Evolutionary conservation across 2,329 filamentous ascomycete species (phyloP).

Genomic region (Pseudogymnoascus sp.): DNA sequence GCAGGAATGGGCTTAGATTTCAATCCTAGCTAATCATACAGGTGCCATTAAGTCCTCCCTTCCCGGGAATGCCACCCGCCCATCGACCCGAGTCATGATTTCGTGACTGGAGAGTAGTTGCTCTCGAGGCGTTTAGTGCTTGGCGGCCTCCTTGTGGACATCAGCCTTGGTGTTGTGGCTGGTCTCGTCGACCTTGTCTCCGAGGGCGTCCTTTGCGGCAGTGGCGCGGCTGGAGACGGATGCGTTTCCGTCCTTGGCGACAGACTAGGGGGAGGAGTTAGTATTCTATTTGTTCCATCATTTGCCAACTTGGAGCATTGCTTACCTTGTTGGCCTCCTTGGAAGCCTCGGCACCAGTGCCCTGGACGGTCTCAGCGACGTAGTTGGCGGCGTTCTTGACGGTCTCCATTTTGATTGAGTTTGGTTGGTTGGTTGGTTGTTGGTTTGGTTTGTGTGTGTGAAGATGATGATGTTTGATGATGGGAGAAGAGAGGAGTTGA

Average conservation of each 20-base stretch:
- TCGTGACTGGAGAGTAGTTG: conserved; percentile 1
- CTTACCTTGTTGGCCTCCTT: conserved; percentile 52
- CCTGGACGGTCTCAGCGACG: conserved; percentile 46
- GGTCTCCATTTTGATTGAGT: conserved; percentile 28
- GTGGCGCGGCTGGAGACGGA: conserved; percentile 37
- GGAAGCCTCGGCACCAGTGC: conserved; percentile 38
- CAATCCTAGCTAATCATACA: conserved; percentile 5
- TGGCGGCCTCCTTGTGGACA: conserved; percentile 37
- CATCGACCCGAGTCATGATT: conserved; percentile 4
- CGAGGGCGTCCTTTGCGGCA: conserved; percentile 42
- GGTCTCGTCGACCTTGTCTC: conserved; percentile 45
- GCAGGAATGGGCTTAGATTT: conserved; percentile 4
- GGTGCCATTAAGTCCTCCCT: background rate
- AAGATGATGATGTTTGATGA: conserved; percentile 16
- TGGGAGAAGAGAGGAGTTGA: conserved; percentile 8
- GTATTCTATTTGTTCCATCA: background rate
- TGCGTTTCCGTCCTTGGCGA: conserved; percentile 44
- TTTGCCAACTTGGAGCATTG: background rate
- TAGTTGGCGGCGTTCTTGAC: conserved; percentile 46
- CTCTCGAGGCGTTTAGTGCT: conserved; percentile 10
- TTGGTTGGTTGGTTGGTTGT: background rate
- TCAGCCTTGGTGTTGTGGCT: conserved; percentile 41
- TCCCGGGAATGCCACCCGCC: conserved; percentile 3
- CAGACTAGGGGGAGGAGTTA: conserved; percentile 22
- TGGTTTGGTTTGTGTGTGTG: conserved; percentile 16